Evolutionary conservation across 2,329 filamentous ascomycete genomes (phyloP), one percentile per base, ranked within the genome.

Genomic region (Thielaviopsis ethacetica): DNA sequence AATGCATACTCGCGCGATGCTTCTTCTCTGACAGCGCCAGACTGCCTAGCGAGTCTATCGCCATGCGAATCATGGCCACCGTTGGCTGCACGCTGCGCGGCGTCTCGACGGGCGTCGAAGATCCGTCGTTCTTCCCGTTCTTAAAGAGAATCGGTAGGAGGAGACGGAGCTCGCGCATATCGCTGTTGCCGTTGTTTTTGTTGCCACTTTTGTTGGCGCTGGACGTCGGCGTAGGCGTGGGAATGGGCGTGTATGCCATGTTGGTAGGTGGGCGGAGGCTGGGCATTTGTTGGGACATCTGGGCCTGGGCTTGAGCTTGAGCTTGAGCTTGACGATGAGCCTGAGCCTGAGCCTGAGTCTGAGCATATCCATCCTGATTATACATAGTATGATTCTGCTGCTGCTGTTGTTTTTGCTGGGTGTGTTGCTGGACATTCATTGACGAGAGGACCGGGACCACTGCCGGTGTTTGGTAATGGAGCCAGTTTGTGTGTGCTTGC

Each of bases 131-230:
- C 22, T 38, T 44, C 53, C 44, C 24, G 53, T 49, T 34, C 13
- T 54, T 49, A 50, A 60, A 60, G 9, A 60, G 53, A 5, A 38
- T 47, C 13, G 58, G 58, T 1, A 60, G 34, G 15, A 60, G 34
- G 12, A 51, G 15, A 15, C 44, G 56, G n/a, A 61, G 51, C 17
- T 57, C 59, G 38, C 30, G 51, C 34, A 59, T 56, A 21, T 3
- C 2, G 22, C 12, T 22, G 27, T 27, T 38, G 13, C 4, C 44
- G 30, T 13, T n/a, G 22, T 10, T 55, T n/a, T 10, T 38, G 15
- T 19, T 55, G 15, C n/a, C 7, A 41, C 3, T 41, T 26, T 9
- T 21, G n/a, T 41, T 44, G 27, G 30, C 17, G 12, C 17, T 55
- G 34, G 15, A 10, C 10, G 30, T 6, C 22, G 30, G 27, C 2